These are phyloP conservation scores for Sporothrix variecibatus DNA, from an alignment of 2,329 filamentous ascomycete species.

Conservation along the genomic window DNA sequence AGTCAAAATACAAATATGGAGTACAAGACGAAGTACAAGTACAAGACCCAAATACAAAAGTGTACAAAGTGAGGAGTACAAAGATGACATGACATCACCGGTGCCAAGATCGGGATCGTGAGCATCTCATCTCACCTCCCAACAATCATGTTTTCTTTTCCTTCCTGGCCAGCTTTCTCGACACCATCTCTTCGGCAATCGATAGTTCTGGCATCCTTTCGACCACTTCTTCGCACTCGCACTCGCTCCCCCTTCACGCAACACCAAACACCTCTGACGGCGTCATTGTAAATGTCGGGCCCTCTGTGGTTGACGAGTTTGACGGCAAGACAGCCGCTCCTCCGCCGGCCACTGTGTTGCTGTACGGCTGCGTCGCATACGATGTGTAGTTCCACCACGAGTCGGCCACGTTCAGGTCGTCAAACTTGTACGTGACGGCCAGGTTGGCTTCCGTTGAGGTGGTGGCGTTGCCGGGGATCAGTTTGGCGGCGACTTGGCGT, in stretches of 20 bases:
- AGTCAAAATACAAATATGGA: no score
- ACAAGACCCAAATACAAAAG: not conserved
- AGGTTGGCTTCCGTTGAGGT: constrained; percentile 34
- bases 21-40: not conserved
- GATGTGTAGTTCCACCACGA: constrained; percentile 29
- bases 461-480: constrained; percentile 32
- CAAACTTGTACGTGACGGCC: constrained; percentile 38
- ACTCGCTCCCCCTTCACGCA: not conserved
- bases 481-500: constrained; percentile 37
- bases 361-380: constrained; percentile 23
- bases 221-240: not conserved
- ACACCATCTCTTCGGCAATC: not conserved
- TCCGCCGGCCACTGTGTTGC: not conserved
- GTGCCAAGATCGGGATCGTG: not conserved
- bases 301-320: not conserved
- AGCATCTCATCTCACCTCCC: not conserved
- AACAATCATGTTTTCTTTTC: no score
- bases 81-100: not conserved
- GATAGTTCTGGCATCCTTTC: not conserved
- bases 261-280: constrained; percentile 15
- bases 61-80: not conserved
- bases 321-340: not conserved
- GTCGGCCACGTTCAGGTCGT: constrained; percentile 32
- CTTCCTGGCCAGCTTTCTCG: no score
- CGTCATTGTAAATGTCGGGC: constrained; percentile 4